Conservation (phyloP, 768 basidiomycete genomes). For the Clitopilus passeckerianus region DNA sequence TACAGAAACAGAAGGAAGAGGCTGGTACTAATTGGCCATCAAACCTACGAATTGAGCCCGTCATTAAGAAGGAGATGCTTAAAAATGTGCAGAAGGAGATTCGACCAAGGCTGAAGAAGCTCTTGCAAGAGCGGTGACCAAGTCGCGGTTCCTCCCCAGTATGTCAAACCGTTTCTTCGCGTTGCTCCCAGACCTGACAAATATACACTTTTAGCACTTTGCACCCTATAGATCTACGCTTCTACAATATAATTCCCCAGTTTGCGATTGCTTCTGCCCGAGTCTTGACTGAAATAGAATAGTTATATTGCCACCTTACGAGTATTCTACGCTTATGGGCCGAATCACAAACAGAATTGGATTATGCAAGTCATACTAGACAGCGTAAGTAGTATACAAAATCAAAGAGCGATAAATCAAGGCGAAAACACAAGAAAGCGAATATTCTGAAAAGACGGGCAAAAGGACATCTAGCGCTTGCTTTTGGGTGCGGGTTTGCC, state of each 20-base stretch:
- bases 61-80: constrained; percentile 34
- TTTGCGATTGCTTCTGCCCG: too few species aligned
- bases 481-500: constrained; percentile 15
- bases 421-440: not conserved
- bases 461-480: not conserved
- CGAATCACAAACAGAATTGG: not conserved
- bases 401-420: too few species aligned
- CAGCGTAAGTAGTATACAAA: not conserved
- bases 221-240: too few species aligned
- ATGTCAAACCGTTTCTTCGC: too few species aligned
- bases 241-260: too few species aligned
- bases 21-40: constrained; percentile 33
- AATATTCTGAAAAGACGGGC: not conserved
- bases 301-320: too few species aligned
- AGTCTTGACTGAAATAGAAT: too few species aligned
- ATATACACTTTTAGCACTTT: too few species aligned
- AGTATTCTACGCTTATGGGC: too few species aligned
- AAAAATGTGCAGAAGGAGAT: constrained; percentile 31
- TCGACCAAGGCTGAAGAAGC: constrained; percentile 30
- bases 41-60: constrained; percentile 42
- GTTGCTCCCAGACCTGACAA: not conserved
- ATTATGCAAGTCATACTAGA: not conserved
- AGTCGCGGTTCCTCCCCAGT: not conserved
- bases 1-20: constrained; percentile 26
- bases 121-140: constrained; percentile 36